Base-by-base conservation (phyloP, 345 rosid genomes). In the Linum usitatissimum region DNA sequence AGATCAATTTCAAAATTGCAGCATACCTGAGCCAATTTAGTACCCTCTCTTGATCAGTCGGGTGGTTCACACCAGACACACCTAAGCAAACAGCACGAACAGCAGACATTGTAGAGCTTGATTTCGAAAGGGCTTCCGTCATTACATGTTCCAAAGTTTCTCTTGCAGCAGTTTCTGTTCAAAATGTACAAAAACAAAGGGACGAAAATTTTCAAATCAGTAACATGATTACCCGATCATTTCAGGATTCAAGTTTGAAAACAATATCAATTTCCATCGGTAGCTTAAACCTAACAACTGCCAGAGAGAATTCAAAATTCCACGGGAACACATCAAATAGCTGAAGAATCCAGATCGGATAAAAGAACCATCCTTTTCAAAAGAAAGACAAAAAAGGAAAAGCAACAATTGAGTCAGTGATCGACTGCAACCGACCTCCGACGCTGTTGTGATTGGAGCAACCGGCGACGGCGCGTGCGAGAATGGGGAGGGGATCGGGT, bases 51-150 rank as follows among this genome's bases (percentile, higher is more conserved):
- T 87, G 86, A 75, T 93, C 98, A 6, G 90, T 80, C 53, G 95
- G 89, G 73, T 87, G 96, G 66, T 93, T 88, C 30, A 93, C 99
- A 68, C 97, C 99, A 51, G 99, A 87, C 54, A 93, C 92, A 2
- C 92, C 95, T 70, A 92, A 84, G 77, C 96, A 92, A 58, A 92
- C 94, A 74, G 91, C 90, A 3, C 77, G 79, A 45, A 92, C 97
- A 23, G 81, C 79, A 61, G 94, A 81, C 58, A 80, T 75, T 61
- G 67, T 77, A 30, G 81, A 86, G 59, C 87, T 90, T 15, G 93
- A 75, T 61, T 81, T 78, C 57, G 65, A 71, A 71, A 92, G 94
- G 30, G 90, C 90, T 70, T 87, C 91, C 3, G 85, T 80, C 79
- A 92, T 87, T 64, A 92, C 91, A 55, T 83, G 78, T 80, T 89